These are phyloP conservation scores for Serpula lacrymans DNA, from an alignment of 768 basidiomycete species.

Conservation along the genomic window DNA sequence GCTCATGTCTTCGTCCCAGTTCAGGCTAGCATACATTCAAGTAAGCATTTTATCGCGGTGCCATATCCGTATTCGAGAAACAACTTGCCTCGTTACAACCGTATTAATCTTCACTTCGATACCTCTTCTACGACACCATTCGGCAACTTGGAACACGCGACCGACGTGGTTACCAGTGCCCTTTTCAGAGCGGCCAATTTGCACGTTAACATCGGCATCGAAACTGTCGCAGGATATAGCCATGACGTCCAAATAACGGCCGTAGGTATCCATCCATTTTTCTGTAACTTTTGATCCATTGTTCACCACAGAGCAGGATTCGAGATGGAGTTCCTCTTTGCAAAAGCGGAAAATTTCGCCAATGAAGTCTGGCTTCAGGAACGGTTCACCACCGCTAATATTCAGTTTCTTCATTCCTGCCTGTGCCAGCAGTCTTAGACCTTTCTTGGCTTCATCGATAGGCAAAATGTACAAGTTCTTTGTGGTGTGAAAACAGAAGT, in stretches of 20 bases:
- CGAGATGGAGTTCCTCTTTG: constrained; percentile 33
- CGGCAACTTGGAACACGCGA: constrained; percentile 32
- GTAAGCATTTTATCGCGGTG: neutral
- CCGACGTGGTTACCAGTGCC: constrained; percentile 28
- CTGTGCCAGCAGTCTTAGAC: constrained; percentile 26
- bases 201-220: constrained; percentile 31
- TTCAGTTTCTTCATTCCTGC: constrained; percentile 36
- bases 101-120: constrained; percentile 38
- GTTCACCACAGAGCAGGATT: constrained; percentile 32
- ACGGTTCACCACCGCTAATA: constrained; percentile 36
- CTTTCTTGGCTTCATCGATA: constrained; percentile 32
- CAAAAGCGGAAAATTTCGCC: constrained; percentile 36
- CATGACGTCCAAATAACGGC: constrained; percentile 38
- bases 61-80: neutral
- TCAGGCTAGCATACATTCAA: constrained; percentile 24
- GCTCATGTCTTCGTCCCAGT: constrained; percentile 41
- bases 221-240: constrained; percentile 42
- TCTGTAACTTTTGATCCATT: constrained; percentile 41
- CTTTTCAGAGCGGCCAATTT: constrained; percentile 31
- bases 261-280: constrained; percentile 37
- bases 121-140: constrained; percentile 31
- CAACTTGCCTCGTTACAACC: constrained; percentile 27
- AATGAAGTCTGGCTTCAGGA: constrained; percentile 34
- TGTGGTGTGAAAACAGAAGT: constrained; percentile 41
- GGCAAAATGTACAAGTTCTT: constrained; percentile 32